Evolutionary conservation across 139 green algal species (phyloP).

Genomic region (Chlorella sorokiniana): DNA sequence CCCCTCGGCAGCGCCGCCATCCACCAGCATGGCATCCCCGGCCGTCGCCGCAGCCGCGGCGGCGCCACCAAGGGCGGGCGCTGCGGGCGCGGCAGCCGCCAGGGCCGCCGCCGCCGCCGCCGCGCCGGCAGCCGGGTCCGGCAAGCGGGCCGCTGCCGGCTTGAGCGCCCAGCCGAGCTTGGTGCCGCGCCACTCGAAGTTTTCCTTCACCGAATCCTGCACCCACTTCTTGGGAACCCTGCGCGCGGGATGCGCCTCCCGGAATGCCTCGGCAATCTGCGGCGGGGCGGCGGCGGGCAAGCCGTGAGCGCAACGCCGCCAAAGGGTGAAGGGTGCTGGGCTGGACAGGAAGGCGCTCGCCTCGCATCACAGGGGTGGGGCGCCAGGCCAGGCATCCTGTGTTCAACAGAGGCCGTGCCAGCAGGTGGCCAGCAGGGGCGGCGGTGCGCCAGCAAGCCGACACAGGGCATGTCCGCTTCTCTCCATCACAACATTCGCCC

Average conservation of each 20-base stretch:
- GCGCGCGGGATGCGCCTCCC: slow-evolving; percentile 35
- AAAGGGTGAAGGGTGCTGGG: no score
- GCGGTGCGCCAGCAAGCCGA: not conserved
- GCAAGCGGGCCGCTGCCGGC: not conserved
- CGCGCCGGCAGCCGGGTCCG: not conserved
- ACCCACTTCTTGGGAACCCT: slow-evolving; percentile 60
- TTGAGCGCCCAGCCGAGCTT: slow-evolving; percentile 13
- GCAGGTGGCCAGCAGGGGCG: no score
- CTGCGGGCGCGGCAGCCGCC: not conserved
- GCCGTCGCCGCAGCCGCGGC: not conserved
- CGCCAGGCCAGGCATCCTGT: no score
- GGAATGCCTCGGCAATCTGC: slow-evolving; percentile 48
- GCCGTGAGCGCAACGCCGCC: no score
- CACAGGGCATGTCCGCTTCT: no score
- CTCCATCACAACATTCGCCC: no score
- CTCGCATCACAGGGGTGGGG: no score
- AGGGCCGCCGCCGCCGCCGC: not conserved
- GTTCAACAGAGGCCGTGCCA: no score
- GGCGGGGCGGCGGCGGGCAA: not conserved
- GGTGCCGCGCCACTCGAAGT: slow-evolving; percentile 19
- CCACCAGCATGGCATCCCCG: not conserved
- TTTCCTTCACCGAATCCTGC: slow-evolving; percentile 51
- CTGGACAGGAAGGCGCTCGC: no score
- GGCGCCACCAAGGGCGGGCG: not conserved
- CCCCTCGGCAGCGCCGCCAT: not conserved